A percentile compares a stretch with the other conserved stretches of the same genome.
Conservation (phyloP, 805 yeast genomes). For the Ogataea populi-albae region DNA sequence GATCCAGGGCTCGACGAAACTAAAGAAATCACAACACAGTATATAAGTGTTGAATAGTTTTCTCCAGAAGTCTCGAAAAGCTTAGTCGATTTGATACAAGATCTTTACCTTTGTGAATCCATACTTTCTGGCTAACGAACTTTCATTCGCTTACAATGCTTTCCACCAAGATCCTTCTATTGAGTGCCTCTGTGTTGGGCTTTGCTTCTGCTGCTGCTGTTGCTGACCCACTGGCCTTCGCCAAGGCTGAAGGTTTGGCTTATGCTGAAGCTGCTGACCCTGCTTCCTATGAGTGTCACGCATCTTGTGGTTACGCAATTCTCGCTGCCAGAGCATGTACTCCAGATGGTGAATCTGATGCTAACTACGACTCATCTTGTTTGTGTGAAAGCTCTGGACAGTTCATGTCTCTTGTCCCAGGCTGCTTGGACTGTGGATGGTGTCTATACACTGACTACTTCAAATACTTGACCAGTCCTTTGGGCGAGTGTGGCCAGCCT, state of each 20-base stretch:
- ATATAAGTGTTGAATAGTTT: no score
- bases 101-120: no score
- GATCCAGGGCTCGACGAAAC: no score
- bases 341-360: conserved; percentile 13
- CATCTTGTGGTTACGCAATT: conserved; percentile 35
- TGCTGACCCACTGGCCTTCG: conserved; percentile 28
- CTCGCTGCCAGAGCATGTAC: conserved; percentile 31
- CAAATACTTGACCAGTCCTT: conserved; percentile 28
- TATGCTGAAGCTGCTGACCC: conserved; percentile 29
- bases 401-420: conserved; percentile 29
- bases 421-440: conserved; percentile 41
- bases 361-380: conserved; percentile 33
- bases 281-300: conserved; percentile 34
- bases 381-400: conserved; percentile 30
- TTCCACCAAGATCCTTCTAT: conserved; percentile 4
- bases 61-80: no score
- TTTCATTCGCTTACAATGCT: conserved; percentile 9
- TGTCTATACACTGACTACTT: conserved; percentile 39
- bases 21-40: no score
- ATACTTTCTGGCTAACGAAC: no score
- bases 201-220: conserved; percentile 19
- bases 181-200: conserved; percentile 1
- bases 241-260: conserved; percentile 29
- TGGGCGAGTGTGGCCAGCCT: conserved; percentile 31
- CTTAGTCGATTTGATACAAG: no score